Conservation (phyloP, 441 rosid species). For the Cnidoscolus chayamansa region DNA sequence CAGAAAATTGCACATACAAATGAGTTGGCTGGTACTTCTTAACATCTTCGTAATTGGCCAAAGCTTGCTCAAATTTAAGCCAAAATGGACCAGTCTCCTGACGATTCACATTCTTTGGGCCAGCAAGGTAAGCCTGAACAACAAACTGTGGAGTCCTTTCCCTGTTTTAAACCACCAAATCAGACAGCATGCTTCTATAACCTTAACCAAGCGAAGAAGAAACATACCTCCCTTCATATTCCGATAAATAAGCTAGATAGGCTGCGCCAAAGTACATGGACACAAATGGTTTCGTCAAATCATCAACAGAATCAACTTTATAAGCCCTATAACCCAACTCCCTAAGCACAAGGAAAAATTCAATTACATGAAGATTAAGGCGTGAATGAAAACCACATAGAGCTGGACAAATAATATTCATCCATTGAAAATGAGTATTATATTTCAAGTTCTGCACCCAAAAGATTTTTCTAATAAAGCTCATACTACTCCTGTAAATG, state of each 20-base stretch:
- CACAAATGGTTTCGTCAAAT: slow-evolving; percentile 73
- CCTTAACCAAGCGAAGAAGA: background rate
- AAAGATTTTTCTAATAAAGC: background rate
- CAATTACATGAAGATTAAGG: slow-evolving; percentile 2
- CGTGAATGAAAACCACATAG: background rate
- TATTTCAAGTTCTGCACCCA: background rate
- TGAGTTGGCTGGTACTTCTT: slow-evolving; percentile 35
- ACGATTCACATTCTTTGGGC: slow-evolving; percentile 59
- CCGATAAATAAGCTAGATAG: slow-evolving; percentile 71
- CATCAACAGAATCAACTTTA: slow-evolving; percentile 59
- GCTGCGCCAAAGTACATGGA: slow-evolving; percentile 92
- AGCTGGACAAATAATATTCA: background rate
- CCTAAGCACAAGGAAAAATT: slow-evolving; percentile 35
- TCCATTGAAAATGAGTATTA: background rate
- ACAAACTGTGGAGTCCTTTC: slow-evolving; percentile 66
- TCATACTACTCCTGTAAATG: background rate
- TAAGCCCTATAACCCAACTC: slow-evolving; percentile 80
- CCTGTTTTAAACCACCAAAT: slow-evolving; percentile 36
- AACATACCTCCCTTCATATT: slow-evolving; percentile 77
- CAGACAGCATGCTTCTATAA: background rate
- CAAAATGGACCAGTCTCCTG: slow-evolving; percentile 48
- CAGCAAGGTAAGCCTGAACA: slow-evolving; percentile 69
- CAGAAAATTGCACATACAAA: background rate
- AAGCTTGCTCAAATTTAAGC: slow-evolving; percentile 53
- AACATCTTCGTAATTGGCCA: slow-evolving; percentile 37